Evolutionary conservation across 2,329 filamentous ascomycete genomes (phyloP).

Genomic region (Aspergillus awamori): DNA sequence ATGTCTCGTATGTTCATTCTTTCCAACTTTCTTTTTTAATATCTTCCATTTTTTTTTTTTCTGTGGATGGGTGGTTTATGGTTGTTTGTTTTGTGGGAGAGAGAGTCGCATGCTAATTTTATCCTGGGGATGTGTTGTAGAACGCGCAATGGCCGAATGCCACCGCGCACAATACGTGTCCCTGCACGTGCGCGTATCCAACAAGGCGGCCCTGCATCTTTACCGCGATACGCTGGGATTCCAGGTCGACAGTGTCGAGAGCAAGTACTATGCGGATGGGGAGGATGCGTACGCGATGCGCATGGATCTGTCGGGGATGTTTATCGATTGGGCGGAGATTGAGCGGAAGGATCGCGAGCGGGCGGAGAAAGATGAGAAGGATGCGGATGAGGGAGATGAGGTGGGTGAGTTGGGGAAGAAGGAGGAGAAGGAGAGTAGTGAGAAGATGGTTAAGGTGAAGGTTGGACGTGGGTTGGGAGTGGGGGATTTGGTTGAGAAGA

Average conservation of each 20-base stretch:
- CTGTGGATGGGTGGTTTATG: not conserved
- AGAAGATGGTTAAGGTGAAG: constrained; percentile 79
- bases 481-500: constrained; percentile 58
- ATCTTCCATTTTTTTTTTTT: constrained; percentile 3
- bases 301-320: constrained; percentile 68
- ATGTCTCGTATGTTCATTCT: constrained; percentile 72
- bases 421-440: constrained; percentile 47
- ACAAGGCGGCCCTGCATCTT: constrained; percentile 84
- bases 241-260: constrained; percentile 70
- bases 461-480: constrained; percentile 81
- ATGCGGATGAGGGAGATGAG: constrained; percentile 67
- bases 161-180: constrained; percentile 91
- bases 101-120: constrained; percentile 6
- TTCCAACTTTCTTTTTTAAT: not conserved
- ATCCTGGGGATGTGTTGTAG: constrained; percentile 49
- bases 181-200: constrained; percentile 92
- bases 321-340: constrained; percentile 52
- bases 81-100: not conserved
- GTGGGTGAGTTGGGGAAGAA: constrained; percentile 66
- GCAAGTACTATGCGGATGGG: constrained; percentile 78
- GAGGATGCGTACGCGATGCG: constrained; percentile 96
- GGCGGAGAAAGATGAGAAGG: constrained; percentile 33
- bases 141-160: constrained; percentile 95
- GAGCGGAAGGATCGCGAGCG: constrained; percentile 43
- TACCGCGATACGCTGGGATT: constrained; percentile 94